phyloP scores from a whole-genome alignment of 345 rosid genomes.

The Physaria fendleri region DNA sequence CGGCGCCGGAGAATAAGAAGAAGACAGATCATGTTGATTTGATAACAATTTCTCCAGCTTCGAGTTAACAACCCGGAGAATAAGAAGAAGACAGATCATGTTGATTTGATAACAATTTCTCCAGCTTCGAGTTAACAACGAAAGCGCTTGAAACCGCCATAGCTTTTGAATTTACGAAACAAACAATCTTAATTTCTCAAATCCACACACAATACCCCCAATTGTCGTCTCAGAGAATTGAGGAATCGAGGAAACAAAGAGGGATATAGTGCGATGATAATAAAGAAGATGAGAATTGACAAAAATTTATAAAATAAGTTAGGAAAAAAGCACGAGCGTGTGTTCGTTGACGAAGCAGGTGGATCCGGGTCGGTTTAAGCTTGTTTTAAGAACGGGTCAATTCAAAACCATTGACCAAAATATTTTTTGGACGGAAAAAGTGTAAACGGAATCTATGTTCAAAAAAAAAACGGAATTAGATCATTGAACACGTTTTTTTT shows the following conservation, averaged over 20 bases:
- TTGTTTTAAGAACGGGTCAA: conserved; percentile 15
- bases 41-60: conserved; percentile 33
- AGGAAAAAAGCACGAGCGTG: background rate
- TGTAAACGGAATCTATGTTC: background rate
- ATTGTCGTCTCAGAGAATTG: conserved; percentile 7
- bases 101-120: conserved; percentile 26
- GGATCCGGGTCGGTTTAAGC: conserved; percentile 16
- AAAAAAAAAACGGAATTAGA: conserved; percentile 22
- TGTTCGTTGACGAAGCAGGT: background rate
- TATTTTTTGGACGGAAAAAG: background rate
- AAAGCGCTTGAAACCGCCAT: conserved; percentile 42
- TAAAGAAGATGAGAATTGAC: background rate
- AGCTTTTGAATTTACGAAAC: background rate
- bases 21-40: conserved; percentile 5
- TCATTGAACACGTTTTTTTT: conserved; percentile 39
- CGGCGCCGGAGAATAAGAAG: conserved; percentile 13
- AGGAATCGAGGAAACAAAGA: conserved; percentile 20
- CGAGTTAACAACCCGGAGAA: conserved; percentile 21
- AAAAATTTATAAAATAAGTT: background rate
- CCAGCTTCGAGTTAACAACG: conserved; percentile 30
- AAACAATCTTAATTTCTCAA: background rate
- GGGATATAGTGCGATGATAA: background rate
- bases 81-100: background rate
- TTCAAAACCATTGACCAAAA: conserved; percentile 21
- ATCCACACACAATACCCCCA: background rate